Evolutionary conservation across 768 basidiomycete genomes (phyloP).

Genomic region (Trametes cingulata): DNA sequence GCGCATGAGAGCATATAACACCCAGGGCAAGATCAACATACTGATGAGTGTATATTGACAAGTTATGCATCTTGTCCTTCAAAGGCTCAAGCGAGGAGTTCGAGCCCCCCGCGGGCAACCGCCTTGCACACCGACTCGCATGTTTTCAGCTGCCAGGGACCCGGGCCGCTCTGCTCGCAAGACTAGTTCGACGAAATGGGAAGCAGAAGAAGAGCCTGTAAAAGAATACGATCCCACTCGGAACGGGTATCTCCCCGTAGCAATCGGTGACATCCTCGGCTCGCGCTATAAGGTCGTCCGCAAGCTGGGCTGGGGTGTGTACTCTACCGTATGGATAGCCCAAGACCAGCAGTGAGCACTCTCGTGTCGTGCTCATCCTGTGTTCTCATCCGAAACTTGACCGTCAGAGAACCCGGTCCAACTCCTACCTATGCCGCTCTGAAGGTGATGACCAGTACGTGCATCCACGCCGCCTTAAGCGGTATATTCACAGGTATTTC

Average conservation of each 20-base stretch:
- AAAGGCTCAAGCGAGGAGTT: no score
- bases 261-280: neutral
- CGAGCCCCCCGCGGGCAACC: no score
- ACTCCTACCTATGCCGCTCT: neutral
- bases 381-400: neutral
- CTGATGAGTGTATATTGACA: no score
- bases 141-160: no score
- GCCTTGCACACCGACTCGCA: no score
- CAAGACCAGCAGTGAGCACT: neutral
- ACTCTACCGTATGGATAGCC: neutral
- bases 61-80: no score
- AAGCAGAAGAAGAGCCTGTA: neutral
- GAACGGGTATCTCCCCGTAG: neutral
- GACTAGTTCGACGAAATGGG: neutral
- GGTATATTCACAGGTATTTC: neutral
- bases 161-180: no score
- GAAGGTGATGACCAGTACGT: neutral
- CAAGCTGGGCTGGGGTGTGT: conserved; percentile 1
- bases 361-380: no score
- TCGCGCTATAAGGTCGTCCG: neutral
- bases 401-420: neutral
- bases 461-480: neutral
- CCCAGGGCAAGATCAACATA: no score
- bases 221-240: neutral
- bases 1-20: no score